Percentiles rank a stretch among this genome's conserved stretches.
These are phyloP conservation scores for Neurospora crassa DNA, from an alignment of 2,329 filamentous ascomycete species.

Conservation along the genomic window DNA sequence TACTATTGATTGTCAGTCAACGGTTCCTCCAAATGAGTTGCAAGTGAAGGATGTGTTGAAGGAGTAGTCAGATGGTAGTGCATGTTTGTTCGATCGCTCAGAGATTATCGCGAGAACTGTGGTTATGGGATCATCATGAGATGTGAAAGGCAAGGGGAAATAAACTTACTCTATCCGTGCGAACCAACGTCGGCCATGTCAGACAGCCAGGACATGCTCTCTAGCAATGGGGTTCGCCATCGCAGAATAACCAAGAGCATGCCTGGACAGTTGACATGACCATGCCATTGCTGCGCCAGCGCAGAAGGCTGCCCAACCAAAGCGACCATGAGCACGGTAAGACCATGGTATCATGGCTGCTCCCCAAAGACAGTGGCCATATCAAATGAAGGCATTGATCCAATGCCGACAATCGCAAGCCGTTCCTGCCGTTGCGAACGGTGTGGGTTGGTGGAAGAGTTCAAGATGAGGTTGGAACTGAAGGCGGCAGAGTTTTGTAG, in stretches of 20 bases:
- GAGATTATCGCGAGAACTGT: conserved; percentile 51
- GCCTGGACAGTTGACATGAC: not conserved
- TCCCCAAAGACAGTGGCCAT: not conserved
- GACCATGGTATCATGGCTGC: not conserved
- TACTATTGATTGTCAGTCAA: conserved; percentile 10
- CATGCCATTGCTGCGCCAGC: not conserved
- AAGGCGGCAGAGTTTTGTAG: conserved; percentile 5
- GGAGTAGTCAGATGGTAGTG: conserved; percentile 59
- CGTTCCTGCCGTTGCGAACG: not conserved
- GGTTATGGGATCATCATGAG: conserved; percentile 45
- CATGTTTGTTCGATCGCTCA: conserved; percentile 61
- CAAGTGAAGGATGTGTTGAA: not conserved
- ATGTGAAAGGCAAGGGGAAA: conserved; percentile 6
- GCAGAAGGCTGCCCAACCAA: not conserved
- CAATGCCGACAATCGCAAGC: not conserved
- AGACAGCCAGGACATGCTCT: not conserved
- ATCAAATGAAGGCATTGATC: not conserved
- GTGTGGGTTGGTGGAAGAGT: not conserved
- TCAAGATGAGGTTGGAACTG: conserved; percentile 1
- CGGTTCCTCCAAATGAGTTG: not conserved
- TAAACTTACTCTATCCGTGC: conserved; percentile 10
- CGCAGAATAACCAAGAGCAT: not conserved
- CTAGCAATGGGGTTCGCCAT: not conserved
- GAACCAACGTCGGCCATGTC: not conserved
- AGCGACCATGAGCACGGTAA: not conserved